A percentile compares a stretch with the other conserved stretches of the same genome.
phyloP scores from a whole-genome alignment of 495 filamentous ascomycete genomes.

The Aspergillus baeticus region DNA sequence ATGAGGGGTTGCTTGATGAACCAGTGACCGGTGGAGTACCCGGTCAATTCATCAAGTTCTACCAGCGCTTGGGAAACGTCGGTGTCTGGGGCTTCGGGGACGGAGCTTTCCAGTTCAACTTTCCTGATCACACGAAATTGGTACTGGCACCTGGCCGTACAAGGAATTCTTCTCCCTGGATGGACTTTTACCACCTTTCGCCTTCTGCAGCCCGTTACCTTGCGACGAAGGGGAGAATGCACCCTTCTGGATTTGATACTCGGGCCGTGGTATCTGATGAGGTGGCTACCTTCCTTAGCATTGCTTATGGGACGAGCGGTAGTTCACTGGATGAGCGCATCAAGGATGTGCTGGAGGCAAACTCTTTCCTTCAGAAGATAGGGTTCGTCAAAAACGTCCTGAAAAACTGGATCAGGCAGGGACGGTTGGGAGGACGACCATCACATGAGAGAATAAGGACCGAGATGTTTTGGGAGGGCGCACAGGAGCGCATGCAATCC shows the following conservation, averaged over 20 bases:
- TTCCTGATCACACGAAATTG: constrained; percentile 95
- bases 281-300: constrained; percentile 61
- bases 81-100: constrained; percentile 88
- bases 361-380: constrained; percentile 77
- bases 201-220: constrained; percentile 64
- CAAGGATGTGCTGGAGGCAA: constrained; percentile 66
- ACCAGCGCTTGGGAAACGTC: constrained; percentile 83
- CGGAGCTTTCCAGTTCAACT: constrained; percentile 92
- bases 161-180: constrained; percentile 54
- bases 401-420: constrained; percentile 69
- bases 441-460: constrained; percentile 33
- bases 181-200: constrained; percentile 83
- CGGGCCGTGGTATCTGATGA: constrained; percentile 57
- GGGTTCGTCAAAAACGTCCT: constrained; percentile 69
- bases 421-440: constrained; percentile 60
- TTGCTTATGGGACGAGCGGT: constrained; percentile 50
- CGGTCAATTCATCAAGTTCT: constrained; percentile 76
- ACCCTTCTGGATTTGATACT: constrained; percentile 47
- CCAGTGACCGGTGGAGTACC: constrained; percentile 30
- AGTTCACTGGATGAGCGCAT: constrained; percentile 55
- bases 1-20: constrained; percentile 33
- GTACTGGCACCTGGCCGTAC: constrained; percentile 72
- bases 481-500: constrained; percentile 49
- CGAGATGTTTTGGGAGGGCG: constrained; percentile 66
- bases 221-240: constrained; percentile 58